Base-by-base conservation (phyloP, 441 rosid species). In the Gossypium schwendimanii region DNA sequence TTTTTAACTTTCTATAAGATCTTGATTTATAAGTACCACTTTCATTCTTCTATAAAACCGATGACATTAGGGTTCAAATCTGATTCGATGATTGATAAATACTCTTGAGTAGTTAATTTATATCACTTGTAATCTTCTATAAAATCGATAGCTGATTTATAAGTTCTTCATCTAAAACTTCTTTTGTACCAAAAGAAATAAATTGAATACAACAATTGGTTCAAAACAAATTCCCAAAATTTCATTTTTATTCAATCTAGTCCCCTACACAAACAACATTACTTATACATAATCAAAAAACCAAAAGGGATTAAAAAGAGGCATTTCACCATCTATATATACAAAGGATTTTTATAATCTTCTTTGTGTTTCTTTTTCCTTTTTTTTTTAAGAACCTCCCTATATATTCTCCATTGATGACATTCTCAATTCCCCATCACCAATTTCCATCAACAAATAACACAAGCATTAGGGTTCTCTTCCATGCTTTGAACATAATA, bases 381-480 rank as follows among this genome's bases (percentile, higher is more conserved):
- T 36, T 36, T 36, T 39, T 2, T 7, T 1, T 3, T 26, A 26
- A 36, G 2, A 36, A 61, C 4, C 18, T 55, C 7, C 12, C 69
- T 2, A 15, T 61, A 39, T 39, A 39, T 39, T 39, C 44, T 39
- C 44, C 44, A 39, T 39, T 39, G 44, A 39, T 39, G 44, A 39
- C 44, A 39, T 1, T 69, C 6, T 0, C 67, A 14, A 14, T 49
- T 15, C 12, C 54, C 76, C 41, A 36, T 36, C 41, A 36, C 41
- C 67, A 4, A 14, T 49, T 15, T 8, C 54, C 75, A 47, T 84
- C 62, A 88, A 67, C 80, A 91, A 23, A 93, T 88, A 63, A 85
- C 89, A 74, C 97, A 93, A 63, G 94, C 97, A 79, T 89, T 91
- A 75, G 96, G 97, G 73, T 93, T 88, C 86, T 93, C 98, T 63